These are phyloP conservation scores for Diaporthe sp. DNA, from an alignment of 2,329 filamentous ascomycete genomes.

Conservation along the genomic window DNA sequence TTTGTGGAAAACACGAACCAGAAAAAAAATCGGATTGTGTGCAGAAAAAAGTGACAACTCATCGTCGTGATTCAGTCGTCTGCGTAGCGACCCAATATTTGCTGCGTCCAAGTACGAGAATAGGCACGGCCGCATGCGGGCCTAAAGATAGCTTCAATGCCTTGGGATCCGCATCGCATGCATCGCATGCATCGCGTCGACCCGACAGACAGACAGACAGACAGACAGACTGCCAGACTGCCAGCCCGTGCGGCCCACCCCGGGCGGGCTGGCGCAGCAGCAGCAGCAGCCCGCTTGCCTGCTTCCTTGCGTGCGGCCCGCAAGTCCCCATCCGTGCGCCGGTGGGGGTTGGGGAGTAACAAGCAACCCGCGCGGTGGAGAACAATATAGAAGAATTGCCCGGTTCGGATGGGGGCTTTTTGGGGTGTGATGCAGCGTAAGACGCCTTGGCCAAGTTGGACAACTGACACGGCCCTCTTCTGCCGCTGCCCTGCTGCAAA, in stretches of 20 bases:
- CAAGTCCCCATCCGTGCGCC: conserved; percentile 15
- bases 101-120: conserved; percentile 15
- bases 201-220: too few relatives aligned
- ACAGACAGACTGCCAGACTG: too few relatives aligned
- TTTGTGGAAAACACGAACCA: neutral
- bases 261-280: conserved; percentile 6
- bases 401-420: conserved; percentile 6
- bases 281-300: neutral
- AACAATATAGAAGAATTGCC: neutral
- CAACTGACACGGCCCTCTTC: neutral
- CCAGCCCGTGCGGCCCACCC: neutral
- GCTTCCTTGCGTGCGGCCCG: conserved; percentile 3
- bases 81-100: conserved; percentile 22
- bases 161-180: neutral
- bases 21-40: neutral
- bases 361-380: neutral
- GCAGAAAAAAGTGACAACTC: conserved; percentile 2
- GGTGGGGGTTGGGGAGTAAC: neutral
- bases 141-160: conserved; percentile 24
- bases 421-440: neutral
- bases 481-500: neutral
- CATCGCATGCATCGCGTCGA: neutral
- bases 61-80: conserved; percentile 18
- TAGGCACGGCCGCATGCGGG: conserved; percentile 17
- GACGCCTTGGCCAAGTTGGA: neutral